Evolutionary conservation across 2,329 filamentous ascomycete species (phyloP), one percentile per base, ranked within the genome.

Genomic region (Pseudogymnoascus sp.): DNA sequence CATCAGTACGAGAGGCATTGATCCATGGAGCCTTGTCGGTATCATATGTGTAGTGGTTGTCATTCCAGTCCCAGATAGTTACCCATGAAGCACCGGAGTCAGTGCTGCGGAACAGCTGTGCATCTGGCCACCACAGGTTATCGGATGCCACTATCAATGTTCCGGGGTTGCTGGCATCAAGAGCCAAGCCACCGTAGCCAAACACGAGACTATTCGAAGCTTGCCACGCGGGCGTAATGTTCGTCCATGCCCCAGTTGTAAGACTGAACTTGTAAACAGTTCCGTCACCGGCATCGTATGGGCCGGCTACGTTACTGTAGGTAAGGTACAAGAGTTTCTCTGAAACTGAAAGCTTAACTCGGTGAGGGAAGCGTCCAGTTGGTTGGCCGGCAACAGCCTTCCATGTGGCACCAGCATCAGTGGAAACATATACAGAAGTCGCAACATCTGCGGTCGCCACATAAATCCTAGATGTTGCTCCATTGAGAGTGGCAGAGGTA

Each of bases 81-180:
- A 84, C 48, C 48, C 48, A 55, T 0, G 79, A 82, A 12, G 76
- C 73, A 18, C 79, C 83, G 0, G 80, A 82, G 69, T 85, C 77
- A 0, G 73, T 81, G 3, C 81, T 83, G 25, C 82, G 74, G 72
- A 79, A 85, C 36, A 85, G 73, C 61, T 82, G 78, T 1, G 78
- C 81, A 64, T 85, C 82, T 0, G 82, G 82, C 72, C 77, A 85
- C 82, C 82, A 85, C 13, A 77, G 80, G 71, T 85, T 86, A 40
- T 85, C 69, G 1, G 77, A 78, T 0, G 82, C 81, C 0, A 84
- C 82, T 52, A 86, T 78, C 13, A 85, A 68, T 0, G 82, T 85
- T 0, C 82, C 82, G 0, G 82, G 77, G 25, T 78, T 79, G 65
- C 80, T 75, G 64, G 79, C 72, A 58, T 85, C 82, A 18, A 85